Evolutionary conservation across 228 moss, liverwort and hornwort genomes (phyloP).

Genomic region (Sphagnum fallax): DNA sequence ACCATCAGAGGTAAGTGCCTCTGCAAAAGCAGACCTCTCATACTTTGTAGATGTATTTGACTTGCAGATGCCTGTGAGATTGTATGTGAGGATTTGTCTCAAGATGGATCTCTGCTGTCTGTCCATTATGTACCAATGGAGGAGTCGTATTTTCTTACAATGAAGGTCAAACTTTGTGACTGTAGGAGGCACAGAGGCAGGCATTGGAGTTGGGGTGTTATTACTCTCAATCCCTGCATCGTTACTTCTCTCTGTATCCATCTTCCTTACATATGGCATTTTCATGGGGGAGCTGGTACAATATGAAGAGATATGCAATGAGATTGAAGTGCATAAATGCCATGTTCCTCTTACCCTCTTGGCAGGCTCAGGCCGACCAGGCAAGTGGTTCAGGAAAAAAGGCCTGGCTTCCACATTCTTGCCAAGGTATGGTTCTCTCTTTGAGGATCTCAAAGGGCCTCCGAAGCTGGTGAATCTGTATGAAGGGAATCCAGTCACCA

Average conservation of each 20-base stretch:
- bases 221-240: slow-evolving; percentile 63
- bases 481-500: slow-evolving; percentile 20
- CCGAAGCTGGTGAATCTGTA: slow-evolving; percentile 52
- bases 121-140: too few relatives aligned
- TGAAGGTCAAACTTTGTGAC: too few relatives aligned
- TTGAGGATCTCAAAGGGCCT: slow-evolving; percentile 86
- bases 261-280: slow-evolving; percentile 64
- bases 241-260: slow-evolving; percentile 38
- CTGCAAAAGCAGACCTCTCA: neutral
- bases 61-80: too few relatives aligned
- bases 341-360: slow-evolving; percentile 23
- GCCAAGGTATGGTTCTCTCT: slow-evolving; percentile 67
- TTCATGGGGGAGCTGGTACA: slow-evolving; percentile 72
- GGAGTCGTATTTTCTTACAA: too few relatives aligned
- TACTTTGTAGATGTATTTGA: too few relatives aligned
- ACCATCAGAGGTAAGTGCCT: slow-evolving; percentile 52
- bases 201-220: slow-evolving; percentile 67
- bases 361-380: slow-evolving; percentile 34
- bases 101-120: too few relatives aligned
- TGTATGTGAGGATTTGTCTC: too few relatives aligned
- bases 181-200: slow-evolving; percentile 55
- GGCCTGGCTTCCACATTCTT: slow-evolving; percentile 56
- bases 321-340: slow-evolving; percentile 28
- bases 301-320: slow-evolving; percentile 59
- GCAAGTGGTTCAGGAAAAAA: slow-evolving; percentile 71